Base-by-base conservation (phyloP, 208 protist genomes). In the Acanthamoeba lenticulata region DNA sequence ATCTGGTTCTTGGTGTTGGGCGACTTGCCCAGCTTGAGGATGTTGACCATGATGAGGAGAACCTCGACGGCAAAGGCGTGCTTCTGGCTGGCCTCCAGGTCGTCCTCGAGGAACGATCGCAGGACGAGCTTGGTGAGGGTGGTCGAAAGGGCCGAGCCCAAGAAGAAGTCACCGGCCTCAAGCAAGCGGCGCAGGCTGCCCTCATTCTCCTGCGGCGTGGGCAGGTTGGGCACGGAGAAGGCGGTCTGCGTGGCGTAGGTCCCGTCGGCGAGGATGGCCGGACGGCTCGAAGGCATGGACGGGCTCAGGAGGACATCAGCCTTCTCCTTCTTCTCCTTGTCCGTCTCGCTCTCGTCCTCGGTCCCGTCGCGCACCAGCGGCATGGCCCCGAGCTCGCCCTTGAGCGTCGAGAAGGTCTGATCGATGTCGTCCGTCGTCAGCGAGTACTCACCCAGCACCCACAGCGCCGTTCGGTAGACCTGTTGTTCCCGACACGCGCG, bases 71-170 rank as follows among this genome's bases (percentile, higher is more conserved):
- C 92, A 49, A 45, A 94, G 36, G 94, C 79, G 24, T 94, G 32
- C 38, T 91, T 52, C 42, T 92, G 44, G 57, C 91, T 94, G 40
- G 74, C 81, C 15, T 77, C 81, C 29, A 79, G 29, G 38, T 36
- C 32, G 2, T 55, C 47, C 57, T 77, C 45, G 2, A 52, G 60
- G 32, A 74, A 42, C 15, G 93, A 57, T 29, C 95, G 97, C n/a
- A 99, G 92, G 42, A 98, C 98, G n/a, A 99, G 97, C 96, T 99
- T 99, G 1, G 97, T 96, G 0, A 99, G 95, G 5, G 98, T 98
- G 32, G 95, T 97, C 38, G 97, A 97, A 17, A 99, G 94, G 5
- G 97, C 97, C 15, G 98, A 67, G 0, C 97, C 98, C 42, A 99
- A 95, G 96, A 99, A 99, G 95, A 98, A 99, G 94, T 99, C 98